These are phyloP conservation scores for Calvatia gigantea DNA, from an alignment of 768 basidiomycete species.

Conservation along the genomic window DNA sequence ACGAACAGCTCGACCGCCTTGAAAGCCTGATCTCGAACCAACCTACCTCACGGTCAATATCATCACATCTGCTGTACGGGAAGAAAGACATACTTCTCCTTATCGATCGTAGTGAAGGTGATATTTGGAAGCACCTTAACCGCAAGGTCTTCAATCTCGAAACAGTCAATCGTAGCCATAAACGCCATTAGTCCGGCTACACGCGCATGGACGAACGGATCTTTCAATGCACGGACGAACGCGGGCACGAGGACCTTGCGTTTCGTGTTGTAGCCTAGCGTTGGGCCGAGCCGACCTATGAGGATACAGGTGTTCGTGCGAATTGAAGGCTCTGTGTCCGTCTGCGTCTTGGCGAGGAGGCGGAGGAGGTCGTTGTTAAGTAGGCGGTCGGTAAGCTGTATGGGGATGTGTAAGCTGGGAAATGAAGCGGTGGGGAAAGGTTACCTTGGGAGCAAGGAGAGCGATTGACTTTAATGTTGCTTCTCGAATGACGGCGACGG, in stretches of 20 bases:
- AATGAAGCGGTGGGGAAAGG: not conserved
- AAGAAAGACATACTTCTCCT: slow-evolving; percentile 72
- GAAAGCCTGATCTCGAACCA: slow-evolving; percentile 95
- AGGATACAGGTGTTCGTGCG: slow-evolving; percentile 97
- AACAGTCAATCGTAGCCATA: slow-evolving; percentile 91
- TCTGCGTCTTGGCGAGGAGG: slow-evolving; percentile 88
- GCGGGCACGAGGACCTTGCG: slow-evolving; percentile 97
- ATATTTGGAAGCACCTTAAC: slow-evolving; percentile 87
- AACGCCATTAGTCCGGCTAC: slow-evolving; percentile 95
- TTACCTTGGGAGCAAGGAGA: slow-evolving; percentile 79
- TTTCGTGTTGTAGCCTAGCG: slow-evolving; percentile 84
- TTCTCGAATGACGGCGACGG: slow-evolving; percentile 90
- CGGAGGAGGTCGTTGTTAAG: slow-evolving; percentile 96
- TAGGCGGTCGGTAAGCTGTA: slow-evolving; percentile 82
- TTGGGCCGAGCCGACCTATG: slow-evolving; percentile 85
- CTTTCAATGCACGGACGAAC: slow-evolving; percentile 85
- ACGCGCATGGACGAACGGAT: slow-evolving; percentile 87
- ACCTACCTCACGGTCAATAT: slow-evolving; percentile 35
- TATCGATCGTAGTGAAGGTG: slow-evolving; percentile 77
- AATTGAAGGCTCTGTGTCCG: slow-evolving; percentile 90
- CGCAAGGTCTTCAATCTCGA: slow-evolving; percentile 84
- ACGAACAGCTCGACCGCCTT: slow-evolving; percentile 88
- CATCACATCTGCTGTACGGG: not conserved
- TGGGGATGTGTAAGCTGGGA: not conserved
- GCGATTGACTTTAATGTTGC: slow-evolving; percentile 89